Evolutionary conservation across 208 protist species (phyloP).

Genomic region (Crithidia sp.): DNA sequence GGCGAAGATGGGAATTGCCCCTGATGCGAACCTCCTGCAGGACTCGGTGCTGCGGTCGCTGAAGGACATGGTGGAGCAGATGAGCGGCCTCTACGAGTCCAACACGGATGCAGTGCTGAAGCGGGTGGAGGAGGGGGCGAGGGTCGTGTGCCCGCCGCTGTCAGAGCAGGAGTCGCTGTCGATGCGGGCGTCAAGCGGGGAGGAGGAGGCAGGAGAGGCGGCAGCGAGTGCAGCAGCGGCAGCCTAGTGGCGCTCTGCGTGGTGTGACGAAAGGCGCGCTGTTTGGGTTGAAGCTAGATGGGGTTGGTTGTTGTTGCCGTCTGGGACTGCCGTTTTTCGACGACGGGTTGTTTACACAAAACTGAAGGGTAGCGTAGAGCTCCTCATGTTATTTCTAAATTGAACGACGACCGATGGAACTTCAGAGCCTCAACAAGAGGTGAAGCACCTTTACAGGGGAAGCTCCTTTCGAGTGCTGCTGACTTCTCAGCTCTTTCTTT

Average conservation of each 20-base stretch:
- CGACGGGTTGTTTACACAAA: no score
- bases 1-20: constrained; percentile 49
- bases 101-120: constrained; percentile 65
- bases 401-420: no score
- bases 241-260: not conserved
- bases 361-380: no score
- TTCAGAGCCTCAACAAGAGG: no score
- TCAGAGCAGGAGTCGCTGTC: constrained; percentile 52
- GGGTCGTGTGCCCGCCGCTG: constrained; percentile 57
- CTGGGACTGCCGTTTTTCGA: no score
- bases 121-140: constrained; percentile 71
- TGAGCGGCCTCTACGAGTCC: constrained; percentile 61
- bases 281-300: no score
- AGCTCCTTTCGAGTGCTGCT: no score
- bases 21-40: constrained; percentile 68
- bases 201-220: constrained; percentile 6
- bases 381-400: no score
- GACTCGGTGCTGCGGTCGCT: constrained; percentile 59
- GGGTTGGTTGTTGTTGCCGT: not conserved
- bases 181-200: constrained; percentile 22
- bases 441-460: no score
- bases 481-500: no score
- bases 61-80: constrained; percentile 67
- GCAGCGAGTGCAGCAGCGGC: not conserved
- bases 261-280: constrained; percentile 2